Percentiles rank a stretch among this genome's conserved stretches.
These are phyloP conservation scores for Kwoniella europaea DNA, from an alignment of 768 basidiomycete genomes.

Conservation along the genomic window DNA sequence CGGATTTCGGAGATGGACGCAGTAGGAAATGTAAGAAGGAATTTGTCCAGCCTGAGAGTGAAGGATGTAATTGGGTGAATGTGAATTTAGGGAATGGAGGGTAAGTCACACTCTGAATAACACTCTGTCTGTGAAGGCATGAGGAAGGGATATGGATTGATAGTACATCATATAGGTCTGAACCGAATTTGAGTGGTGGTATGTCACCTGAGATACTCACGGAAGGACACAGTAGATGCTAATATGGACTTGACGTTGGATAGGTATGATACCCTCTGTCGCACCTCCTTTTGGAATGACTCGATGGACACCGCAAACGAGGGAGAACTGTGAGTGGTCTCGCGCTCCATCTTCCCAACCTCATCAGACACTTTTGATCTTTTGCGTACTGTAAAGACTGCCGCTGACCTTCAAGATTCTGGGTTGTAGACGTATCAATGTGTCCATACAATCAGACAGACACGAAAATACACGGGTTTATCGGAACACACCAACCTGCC, in stretches of 20 bases:
- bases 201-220: background rate
- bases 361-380: background rate
- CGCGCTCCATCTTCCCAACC: background rate
- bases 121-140: background rate
- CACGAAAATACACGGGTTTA: constrained; percentile 71
- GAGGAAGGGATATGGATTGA: background rate
- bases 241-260: background rate
- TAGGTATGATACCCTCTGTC: constrained; percentile 73
- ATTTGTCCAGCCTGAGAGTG: constrained; percentile 31
- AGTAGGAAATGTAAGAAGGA: constrained; percentile 17
- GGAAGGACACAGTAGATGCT: background rate
- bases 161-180: constrained; percentile 18
- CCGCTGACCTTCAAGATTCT: background rate
- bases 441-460: constrained; percentile 61
- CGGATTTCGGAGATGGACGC: constrained; percentile 44
- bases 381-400: background rate
- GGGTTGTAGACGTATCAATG: constrained; percentile 34
- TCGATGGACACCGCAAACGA: constrained; percentile 80
- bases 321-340: constrained; percentile 68
- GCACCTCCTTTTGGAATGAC: constrained; percentile 82
- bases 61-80: constrained; percentile 38
- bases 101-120: constrained; percentile 19
- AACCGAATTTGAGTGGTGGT: constrained; percentile 46
- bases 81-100: constrained; percentile 46
- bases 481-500: constrained; percentile 80